Evolutionary conservation across 2,329 filamentous ascomycete species (phyloP).

Genomic region (Fusarium falciforme): DNA sequence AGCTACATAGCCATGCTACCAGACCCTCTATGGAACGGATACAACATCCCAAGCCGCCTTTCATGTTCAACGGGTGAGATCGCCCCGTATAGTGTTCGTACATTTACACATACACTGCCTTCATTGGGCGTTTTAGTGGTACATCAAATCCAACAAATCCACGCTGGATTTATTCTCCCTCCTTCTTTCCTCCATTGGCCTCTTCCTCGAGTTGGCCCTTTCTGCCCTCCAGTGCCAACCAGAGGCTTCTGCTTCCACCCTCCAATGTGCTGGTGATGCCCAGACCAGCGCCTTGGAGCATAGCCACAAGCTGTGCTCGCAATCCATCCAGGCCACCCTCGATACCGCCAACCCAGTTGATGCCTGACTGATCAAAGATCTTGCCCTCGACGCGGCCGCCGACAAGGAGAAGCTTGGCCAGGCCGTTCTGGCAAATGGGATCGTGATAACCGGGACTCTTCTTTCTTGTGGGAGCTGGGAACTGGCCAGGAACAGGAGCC

Average conservation of each 20-base stretch:
- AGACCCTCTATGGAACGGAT: neutral
- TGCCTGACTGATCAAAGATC: constrained; percentile 80
- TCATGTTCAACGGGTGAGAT: neutral
- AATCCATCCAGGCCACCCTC: constrained; percentile 84
- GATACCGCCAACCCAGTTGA: constrained; percentile 77
- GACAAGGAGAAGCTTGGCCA: constrained; percentile 88
- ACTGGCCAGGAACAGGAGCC: constrained; percentile 75
- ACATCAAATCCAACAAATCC: constrained; percentile 12
- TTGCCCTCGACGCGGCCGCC: constrained; percentile 89
- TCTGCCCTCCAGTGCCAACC: constrained; percentile 87
- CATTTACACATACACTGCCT: constrained; percentile 42
- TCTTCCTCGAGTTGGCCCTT: constrained; percentile 81
- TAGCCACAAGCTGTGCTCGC: constrained; percentile 80
- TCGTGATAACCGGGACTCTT: constrained; percentile 87
- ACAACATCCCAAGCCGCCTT: neutral
- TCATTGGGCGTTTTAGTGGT: constrained; percentile 22
- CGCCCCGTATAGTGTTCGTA: constrained; percentile 37
- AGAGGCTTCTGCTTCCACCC: constrained; percentile 82
- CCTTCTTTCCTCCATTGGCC: constrained; percentile 34
- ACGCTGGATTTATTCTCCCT: constrained; percentile 14
- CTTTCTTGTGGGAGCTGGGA: constrained; percentile 81
- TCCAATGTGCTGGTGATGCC: constrained; percentile 83
- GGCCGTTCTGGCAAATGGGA: constrained; percentile 77
- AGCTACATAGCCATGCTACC: neutral
- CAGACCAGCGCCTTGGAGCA: constrained; percentile 84